These are phyloP conservation scores for Neofusicoccum sp. DNA, from an alignment of 2,329 filamentous ascomycete genomes.

Conservation along the genomic window DNA sequence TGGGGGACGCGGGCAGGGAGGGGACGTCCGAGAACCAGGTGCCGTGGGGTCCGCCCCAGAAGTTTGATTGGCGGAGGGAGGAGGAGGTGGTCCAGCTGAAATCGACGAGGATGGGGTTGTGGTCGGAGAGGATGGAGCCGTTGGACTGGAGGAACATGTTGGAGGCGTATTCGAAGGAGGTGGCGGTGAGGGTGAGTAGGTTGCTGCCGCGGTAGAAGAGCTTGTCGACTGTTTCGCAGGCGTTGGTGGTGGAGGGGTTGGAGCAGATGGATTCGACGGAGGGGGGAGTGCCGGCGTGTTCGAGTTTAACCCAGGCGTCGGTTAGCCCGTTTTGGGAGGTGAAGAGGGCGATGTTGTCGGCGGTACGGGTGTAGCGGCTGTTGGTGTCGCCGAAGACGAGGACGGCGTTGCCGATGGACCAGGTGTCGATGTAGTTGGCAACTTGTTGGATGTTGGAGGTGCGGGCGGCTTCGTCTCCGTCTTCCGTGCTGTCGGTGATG, in stretches of 20 bases:
- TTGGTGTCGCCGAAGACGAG: slow-evolving; percentile 68
- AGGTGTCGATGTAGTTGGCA: slow-evolving; percentile 57
- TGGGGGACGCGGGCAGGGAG: slow-evolving; percentile 39
- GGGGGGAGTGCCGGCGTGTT: slow-evolving; percentile 32
- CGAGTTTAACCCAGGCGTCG: slow-evolving; percentile 63
- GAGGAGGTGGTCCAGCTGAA: slow-evolving; percentile 42
- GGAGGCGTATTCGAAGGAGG: slow-evolving; percentile 58
- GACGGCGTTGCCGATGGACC: slow-evolving; percentile 63
- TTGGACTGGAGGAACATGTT: slow-evolving; percentile 59
- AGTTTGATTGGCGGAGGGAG: slow-evolving; percentile 48
- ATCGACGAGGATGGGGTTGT: slow-evolving; percentile 65
- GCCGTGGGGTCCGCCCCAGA: slow-evolving; percentile 54
- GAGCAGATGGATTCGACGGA: slow-evolving; percentile 49
- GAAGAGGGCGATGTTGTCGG: slow-evolving; percentile 57
- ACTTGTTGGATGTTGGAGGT: slow-evolving; percentile 63
- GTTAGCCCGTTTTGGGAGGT: slow-evolving; percentile 55
- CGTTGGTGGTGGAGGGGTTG: slow-evolving; percentile 58
- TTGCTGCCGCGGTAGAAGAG: slow-evolving; percentile 60
- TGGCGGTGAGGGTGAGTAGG: slow-evolving; percentile 52
- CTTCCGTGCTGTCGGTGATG: slow-evolving; percentile 41
- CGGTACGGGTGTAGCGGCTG: slow-evolving; percentile 62
- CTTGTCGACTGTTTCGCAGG: slow-evolving; percentile 70
- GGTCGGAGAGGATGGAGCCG: slow-evolving; percentile 62
- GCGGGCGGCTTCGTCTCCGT: slow-evolving; percentile 59
- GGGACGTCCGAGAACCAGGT: slow-evolving; percentile 58